A percentile compares a stretch with the other conserved stretches of the same genome.
These are phyloP conservation scores for Fusarium agapanthi DNA, from an alignment of 2,329 filamentous ascomycete species.

Conservation along the genomic window DNA sequence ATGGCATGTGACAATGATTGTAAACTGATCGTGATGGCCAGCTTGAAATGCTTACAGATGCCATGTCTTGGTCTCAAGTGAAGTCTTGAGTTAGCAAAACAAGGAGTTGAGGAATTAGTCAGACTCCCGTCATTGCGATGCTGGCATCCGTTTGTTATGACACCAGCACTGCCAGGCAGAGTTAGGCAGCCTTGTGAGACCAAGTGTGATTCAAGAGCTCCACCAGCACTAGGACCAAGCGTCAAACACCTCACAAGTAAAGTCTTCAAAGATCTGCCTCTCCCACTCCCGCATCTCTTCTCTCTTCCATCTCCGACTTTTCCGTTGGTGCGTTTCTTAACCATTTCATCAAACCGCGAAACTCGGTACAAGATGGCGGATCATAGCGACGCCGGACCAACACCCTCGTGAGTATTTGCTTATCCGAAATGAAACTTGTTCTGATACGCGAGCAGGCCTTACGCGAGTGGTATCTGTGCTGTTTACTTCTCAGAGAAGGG, in stretches of 20 bases:
- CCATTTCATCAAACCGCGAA: too few species aligned
- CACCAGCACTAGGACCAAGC: neutral
- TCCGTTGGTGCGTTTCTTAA: too few species aligned
- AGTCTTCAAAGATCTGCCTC: neutral
- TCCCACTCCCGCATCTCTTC: too few species aligned
- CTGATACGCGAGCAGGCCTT: neutral
- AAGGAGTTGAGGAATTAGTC: fast-evolving
- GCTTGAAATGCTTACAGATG: neutral
- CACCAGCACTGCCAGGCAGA: neutral
- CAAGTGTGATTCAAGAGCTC: neutral
- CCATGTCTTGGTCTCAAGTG: neutral
- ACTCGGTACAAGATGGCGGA: neutral
- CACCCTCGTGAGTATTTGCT: neutral
- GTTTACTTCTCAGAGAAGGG: neutral
- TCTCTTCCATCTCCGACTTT: neutral
- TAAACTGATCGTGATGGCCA: too few species aligned
- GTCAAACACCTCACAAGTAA: neutral
- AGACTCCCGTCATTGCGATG: neutral
- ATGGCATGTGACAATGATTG: neutral
- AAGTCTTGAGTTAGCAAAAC: fast-evolving
- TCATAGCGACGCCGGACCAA: neutral
- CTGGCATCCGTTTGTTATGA: fast-evolving
- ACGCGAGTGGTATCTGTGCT: neutral
- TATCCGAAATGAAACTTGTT: too few species aligned
- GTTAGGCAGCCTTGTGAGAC: neutral